A percentile compares a stretch with the other conserved stretches of the same genome.
Conservation (phyloP, 2,329 filamentous ascomycete species). For the Penicillium concentricum region DNA sequence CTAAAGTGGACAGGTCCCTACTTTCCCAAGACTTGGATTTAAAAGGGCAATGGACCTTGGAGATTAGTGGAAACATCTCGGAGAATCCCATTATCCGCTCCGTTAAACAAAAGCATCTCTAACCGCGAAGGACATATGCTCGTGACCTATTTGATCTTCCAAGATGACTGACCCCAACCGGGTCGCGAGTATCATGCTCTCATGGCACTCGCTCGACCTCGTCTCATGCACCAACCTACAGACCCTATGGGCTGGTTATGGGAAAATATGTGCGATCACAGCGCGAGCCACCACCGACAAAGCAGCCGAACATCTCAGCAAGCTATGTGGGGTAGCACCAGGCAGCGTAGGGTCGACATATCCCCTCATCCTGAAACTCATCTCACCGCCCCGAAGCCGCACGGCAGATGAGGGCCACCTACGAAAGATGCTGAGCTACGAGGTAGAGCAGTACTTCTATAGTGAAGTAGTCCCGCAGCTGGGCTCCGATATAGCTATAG, state of each 20-base stretch:
- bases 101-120: too few relatives aligned
- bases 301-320: slow-evolving; percentile 22
- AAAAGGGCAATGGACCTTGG: too few relatives aligned
- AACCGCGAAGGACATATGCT: too few relatives aligned
- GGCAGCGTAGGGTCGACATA: slow-evolving; percentile 17
- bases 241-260: slow-evolving; percentile 51
- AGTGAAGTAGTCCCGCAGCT: slow-evolving; percentile 54
- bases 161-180: slow-evolving; percentile 10
- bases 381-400: slow-evolving; percentile 50
- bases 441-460: slow-evolving; percentile 68
- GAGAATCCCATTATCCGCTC: background rate
- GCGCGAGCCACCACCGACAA: slow-evolving; percentile 38
- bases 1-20: too few relatives aligned
- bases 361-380: slow-evolving; percentile 58
- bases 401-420: slow-evolving; percentile 59
- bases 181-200: slow-evolving; percentile 30
- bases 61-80: too few relatives aligned
- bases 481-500: slow-evolving; percentile 46
- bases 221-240: slow-evolving; percentile 37
- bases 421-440: slow-evolving; percentile 66
- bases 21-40: too few relatives aligned
- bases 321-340: slow-evolving; percentile 23
- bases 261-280: slow-evolving; percentile 56
- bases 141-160: too few relatives aligned
- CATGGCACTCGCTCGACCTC: slow-evolving; percentile 29